Evolutionary conservation across 2,329 filamentous ascomycete genomes (phyloP).

Genomic region (Phymatotrichopsis omnivora): DNA sequence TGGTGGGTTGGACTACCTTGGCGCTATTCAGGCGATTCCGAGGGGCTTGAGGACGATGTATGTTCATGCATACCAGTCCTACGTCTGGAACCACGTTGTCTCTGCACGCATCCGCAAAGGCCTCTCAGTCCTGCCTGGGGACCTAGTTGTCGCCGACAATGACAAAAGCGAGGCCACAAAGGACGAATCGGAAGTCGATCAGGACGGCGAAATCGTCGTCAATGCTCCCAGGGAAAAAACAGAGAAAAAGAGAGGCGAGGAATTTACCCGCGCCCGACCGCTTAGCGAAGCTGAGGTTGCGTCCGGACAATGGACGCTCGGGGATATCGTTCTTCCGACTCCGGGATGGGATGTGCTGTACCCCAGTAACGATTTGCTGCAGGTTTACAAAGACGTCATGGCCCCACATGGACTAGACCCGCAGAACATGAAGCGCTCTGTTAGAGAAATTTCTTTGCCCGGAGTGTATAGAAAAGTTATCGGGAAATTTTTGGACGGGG

Average conservation of each 20-base stretch:
- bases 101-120: conserved; percentile 75
- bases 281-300: conserved; percentile 68
- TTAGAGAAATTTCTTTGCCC: conserved; percentile 78
- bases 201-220: conserved; percentile 35
- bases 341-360: conserved; percentile 87
- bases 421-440: conserved; percentile 71
- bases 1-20: conserved; percentile 57
- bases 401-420: conserved; percentile 63
- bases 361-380: conserved; percentile 70
- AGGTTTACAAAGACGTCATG: conserved; percentile 84
- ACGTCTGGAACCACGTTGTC: conserved; percentile 82
- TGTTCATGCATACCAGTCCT: conserved; percentile 89
- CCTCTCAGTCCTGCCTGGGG: conserved; percentile 62
- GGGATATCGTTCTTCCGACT: conserved; percentile 82
- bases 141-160: conserved; percentile 54
- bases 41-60: conserved; percentile 85
- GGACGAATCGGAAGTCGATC: conserved; percentile 32
- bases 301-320: conserved; percentile 67
- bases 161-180: conserved; percentile 5
- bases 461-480: conserved; percentile 83
- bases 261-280: conserved; percentile 59
- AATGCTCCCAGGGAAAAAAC: conserved; percentile 46
- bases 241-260: conserved; percentile 38
- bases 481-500: conserved; percentile 53
- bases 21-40: conserved; percentile 69